Evolutionary conservation across 192 early-diverging fungal genomes (phyloP).

Genomic region (Gaertneriomyces sp.): DNA sequence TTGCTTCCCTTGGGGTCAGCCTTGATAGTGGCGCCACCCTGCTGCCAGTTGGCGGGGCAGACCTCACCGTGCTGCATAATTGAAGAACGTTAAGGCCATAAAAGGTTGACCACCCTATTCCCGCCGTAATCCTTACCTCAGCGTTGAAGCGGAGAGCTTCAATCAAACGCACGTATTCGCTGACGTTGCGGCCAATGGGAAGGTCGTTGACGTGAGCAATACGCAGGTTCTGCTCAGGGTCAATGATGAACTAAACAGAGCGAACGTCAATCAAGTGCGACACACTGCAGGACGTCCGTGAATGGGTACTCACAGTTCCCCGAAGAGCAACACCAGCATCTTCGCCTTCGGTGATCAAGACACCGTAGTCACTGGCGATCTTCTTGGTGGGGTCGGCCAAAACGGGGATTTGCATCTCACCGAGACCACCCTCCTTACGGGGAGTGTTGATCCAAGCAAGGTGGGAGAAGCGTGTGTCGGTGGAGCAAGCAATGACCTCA

Average conservation of each 20-base stretch:
- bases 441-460: slow-evolving; percentile 54
- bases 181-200: slow-evolving; percentile 80
- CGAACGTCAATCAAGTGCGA: too few species aligned
- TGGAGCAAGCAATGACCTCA: slow-evolving; percentile 54
- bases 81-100: not conserved
- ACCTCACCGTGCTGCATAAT: slow-evolving; percentile 45
- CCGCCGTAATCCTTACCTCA: slow-evolving; percentile 32
- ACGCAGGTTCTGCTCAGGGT: slow-evolving; percentile 81
- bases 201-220: slow-evolving; percentile 87
- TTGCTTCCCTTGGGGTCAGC: slow-evolving; percentile 60
- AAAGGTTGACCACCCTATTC: not conserved
- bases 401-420: slow-evolving; percentile 88
- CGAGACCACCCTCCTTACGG: slow-evolving; percentile 60
- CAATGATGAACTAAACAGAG: slow-evolving; percentile 68
- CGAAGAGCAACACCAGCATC: slow-evolving; percentile 71
- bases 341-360: slow-evolving; percentile 69
- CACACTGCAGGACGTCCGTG: too few species aligned
- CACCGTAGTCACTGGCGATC: slow-evolving; percentile 84
- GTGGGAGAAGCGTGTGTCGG: slow-evolving; percentile 53
- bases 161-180: slow-evolving; percentile 81
- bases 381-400: slow-evolving; percentile 83
- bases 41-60: slow-evolving; percentile 81
- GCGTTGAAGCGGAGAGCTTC: slow-evolving; percentile 93
- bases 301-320: not conserved
- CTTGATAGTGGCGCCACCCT: slow-evolving; percentile 71